Evolutionary conservation across 2,329 filamentous ascomycete genomes (phyloP), one percentile per base, ranked within the genome.

Genomic region (Keithomyces neogunnii): DNA sequence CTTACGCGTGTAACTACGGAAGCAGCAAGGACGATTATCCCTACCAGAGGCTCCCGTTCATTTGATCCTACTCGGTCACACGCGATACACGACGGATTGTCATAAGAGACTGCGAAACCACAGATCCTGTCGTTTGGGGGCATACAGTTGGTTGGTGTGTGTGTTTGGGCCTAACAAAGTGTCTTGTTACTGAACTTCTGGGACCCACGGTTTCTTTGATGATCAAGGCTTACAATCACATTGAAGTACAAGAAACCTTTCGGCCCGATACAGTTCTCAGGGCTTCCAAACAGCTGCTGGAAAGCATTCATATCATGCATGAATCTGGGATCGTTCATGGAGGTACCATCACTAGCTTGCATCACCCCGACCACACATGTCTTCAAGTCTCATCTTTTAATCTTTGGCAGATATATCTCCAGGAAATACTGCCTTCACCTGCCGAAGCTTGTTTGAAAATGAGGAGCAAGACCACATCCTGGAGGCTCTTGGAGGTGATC

Each of bases 171-270:
- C n/a, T n/a, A n/a, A n/a, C n/a, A n/a, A n/a, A n/a, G n/a, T n/a
- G 54, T 38, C 31, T 56, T 6, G 54, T 56, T 6, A 51, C 50
- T 1, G 48, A 56, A 45, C 4, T 54, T 2, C 19, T 56, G 3
- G 52, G 54, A 3, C 54, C 54, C 10, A 54, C 29, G 10, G 7
- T 54, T 5, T 31, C 8, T 11, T 26, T 45, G 4, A 5, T 26
- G 3, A 31, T n/a, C 5, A 4, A 50, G 9, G 3, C 30, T 28
- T 40, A 36, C 32, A 47, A 48, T 10, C 26, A 54, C 5, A 33
- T 42, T 35, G 36, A 48, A 3, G 5, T 32, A 8, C 10, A 39
- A 0, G 48, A 48, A 33, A 38, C 29, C 6, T 49, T 52, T 11
- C 48, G 46, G 4, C 54, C 54, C 0, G 45, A 54, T 31, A 50